Conservation (phyloP, 2,329 filamentous ascomycete species). For the Neonectria faginata region DNA sequence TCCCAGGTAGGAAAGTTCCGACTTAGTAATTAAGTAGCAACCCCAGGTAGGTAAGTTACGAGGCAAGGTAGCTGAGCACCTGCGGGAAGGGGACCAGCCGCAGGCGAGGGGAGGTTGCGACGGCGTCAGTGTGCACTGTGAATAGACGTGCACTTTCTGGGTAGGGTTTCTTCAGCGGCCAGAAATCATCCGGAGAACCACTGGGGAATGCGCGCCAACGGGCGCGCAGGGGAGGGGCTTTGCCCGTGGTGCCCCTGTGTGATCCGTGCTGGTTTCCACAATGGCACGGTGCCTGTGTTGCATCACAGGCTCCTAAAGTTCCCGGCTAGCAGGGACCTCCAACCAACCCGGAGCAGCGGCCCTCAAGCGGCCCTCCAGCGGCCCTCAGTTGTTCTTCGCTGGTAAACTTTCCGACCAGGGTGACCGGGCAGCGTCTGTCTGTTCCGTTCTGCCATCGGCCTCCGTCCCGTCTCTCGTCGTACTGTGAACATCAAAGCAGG, state of each 20-base stretch:
- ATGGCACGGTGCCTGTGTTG: slow-evolving; percentile 39
- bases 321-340: slow-evolving; percentile 32
- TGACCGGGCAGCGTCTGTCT: slow-evolving; percentile 14
- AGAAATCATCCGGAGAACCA: slow-evolving; percentile 13
- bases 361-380: background rate
- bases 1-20: slow-evolving; percentile 25
- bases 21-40: background rate
- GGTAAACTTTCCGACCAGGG: slow-evolving; percentile 13
- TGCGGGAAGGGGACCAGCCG: background rate
- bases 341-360: slow-evolving; percentile 19
- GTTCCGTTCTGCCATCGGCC: slow-evolving; percentile 17
- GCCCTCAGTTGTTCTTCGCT: slow-evolving; percentile 13
- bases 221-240: slow-evolving; percentile 1
- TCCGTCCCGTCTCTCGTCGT: slow-evolving; percentile 23
- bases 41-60: background rate
- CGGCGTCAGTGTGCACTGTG: slow-evolving; percentile 13
- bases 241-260: slow-evolving; percentile 6
- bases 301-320: slow-evolving; percentile 44
- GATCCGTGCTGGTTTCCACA: slow-evolving; percentile 16
- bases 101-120: background rate
- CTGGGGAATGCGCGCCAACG: slow-evolving; percentile 20
- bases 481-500: slow-evolving; percentile 17
- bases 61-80: background rate
- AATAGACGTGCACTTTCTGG: slow-evolving; percentile 5
- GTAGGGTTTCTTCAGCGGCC: slow-evolving; percentile 16